These are phyloP conservation scores for Colletotrichum liriopes DNA, from an alignment of 2,329 filamentous ascomycete genomes.

Conservation along the genomic window DNA sequence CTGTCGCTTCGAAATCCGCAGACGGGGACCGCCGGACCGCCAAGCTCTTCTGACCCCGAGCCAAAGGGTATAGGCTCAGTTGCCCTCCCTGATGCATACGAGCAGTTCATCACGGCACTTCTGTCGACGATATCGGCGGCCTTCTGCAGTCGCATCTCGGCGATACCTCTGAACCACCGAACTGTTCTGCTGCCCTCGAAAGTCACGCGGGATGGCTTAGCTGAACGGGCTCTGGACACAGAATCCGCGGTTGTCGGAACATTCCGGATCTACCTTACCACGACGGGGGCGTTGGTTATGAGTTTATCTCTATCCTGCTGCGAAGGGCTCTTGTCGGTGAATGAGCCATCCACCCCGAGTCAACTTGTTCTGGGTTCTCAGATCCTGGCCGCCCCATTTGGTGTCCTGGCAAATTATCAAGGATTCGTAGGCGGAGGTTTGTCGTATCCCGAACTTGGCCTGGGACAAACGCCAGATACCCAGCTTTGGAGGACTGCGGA, in stretches of 20 bases:
- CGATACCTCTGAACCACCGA: constrained; percentile 68
- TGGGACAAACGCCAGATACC: constrained; percentile 68
- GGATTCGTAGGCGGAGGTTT: constrained; percentile 53
- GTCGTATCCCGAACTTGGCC: constrained; percentile 53
- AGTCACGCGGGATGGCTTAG: constrained; percentile 34
- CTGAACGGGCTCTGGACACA: constrained; percentile 21
- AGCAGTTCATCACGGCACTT: constrained; percentile 69
- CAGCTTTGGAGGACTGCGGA: constrained; percentile 63
- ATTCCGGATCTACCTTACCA: constrained; percentile 70
- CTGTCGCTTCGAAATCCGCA: constrained; percentile 50
- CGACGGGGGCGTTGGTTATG: constrained; percentile 68
- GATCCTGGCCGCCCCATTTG: constrained; percentile 70
- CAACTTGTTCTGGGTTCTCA: constrained; percentile 59
- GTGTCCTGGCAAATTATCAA: constrained; percentile 62
- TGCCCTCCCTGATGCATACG: constrained; percentile 64
- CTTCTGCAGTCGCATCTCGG: constrained; percentile 65
- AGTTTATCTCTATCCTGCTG: constrained; percentile 64
- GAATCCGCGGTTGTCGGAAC: constrained; percentile 55
- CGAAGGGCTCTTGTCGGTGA: constrained; percentile 63
- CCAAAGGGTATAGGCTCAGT: constrained; percentile 53
- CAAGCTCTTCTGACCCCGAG: constrained; percentile 48
- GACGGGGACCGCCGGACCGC: constrained; percentile 41
- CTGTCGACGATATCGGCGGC: constrained; percentile 65
- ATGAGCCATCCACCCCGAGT: constrained; percentile 59
- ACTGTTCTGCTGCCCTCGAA: constrained; percentile 61